Evolutionary conservation across 208 protist species (phyloP), one percentile per base, ranked within the genome.

Genomic region (Trypanosoma lewisi): DNA sequence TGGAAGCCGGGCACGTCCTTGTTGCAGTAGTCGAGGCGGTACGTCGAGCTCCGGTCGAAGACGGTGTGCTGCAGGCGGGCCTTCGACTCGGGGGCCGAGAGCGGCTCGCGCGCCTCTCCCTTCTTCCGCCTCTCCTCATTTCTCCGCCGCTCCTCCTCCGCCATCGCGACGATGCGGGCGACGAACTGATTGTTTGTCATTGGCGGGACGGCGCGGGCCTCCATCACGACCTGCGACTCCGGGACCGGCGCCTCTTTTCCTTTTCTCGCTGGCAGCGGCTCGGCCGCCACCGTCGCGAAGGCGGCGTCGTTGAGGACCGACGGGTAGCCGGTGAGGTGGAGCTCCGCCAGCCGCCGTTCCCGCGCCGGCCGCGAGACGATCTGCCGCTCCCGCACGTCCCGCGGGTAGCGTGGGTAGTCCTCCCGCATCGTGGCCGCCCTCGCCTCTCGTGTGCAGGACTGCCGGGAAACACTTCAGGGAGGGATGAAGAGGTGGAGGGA

Each of bases 11-110:
- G 50, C 28, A 72, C 57, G 34, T 74, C 45, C 44, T 76, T 79
- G 49, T 83, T 76, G 69, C 74, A 93, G 70, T 94, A 94, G 63
- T 91, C 88, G 54, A 80, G 60, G 30, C 88, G 88, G 60, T 91
- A 94, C 2, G 85, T 88, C 3, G 78, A 83, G 47, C 82, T 83
- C 36, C 78, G 75, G 48, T 94, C 88, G 55, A 87, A 86, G 28
- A 53, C 31, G 0, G 71, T 65, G 42, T 50, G 42, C 19, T 77
- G 58, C 47, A 39, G 64, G 64, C 19, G 54, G 60, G 37, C 63
- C 37, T 27, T 31, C 31, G 75, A 37, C n/a, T 37, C 56, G 5
- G 52, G 62, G 4, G 36, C 56, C 17, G 42, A 27, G 1, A 45
- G 30, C 14, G 25, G 37, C 45, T 48, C 11, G n/a, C n/a, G n/a